Percentiles rank a stretch among this genome's conserved stretches.
These are phyloP conservation scores for Rhizophora apiculata DNA, from an alignment of 345 rosid species.

Conservation along the genomic window DNA sequence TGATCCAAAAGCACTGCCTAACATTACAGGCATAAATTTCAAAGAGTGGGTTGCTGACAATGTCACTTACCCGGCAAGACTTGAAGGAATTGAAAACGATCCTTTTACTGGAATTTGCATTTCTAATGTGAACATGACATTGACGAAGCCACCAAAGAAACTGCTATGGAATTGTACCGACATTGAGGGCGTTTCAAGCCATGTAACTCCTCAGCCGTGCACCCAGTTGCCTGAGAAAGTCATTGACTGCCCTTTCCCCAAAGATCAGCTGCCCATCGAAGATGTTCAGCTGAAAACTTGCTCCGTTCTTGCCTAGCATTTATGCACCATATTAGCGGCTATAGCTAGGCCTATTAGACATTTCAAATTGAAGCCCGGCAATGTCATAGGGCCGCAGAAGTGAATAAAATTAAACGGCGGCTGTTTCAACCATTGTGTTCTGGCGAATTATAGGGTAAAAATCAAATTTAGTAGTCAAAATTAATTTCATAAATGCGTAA, in stretches of 20 bases:
- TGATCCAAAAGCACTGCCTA: constrained; percentile 62
- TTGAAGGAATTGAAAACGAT: constrained; percentile 22
- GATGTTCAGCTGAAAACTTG: constrained; percentile 40
- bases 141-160: constrained; percentile 37
- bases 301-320: neutral
- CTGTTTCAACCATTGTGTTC: too few relatives aligned
- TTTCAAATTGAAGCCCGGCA: too few relatives aligned
- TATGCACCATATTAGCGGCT: too few relatives aligned
- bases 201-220: constrained; percentile 54
- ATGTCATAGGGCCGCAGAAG: too few relatives aligned
- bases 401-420: too few relatives aligned
- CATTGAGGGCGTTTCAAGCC: constrained; percentile 47
- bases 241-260: constrained; percentile 44
- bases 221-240: constrained; percentile 42
- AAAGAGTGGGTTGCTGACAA: constrained; percentile 50
- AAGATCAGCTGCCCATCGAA: constrained; percentile 56
- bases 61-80: constrained; percentile 49
- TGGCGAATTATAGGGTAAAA: too few relatives aligned
- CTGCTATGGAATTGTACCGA: constrained; percentile 65
- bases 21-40: constrained; percentile 47
- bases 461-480: too few relatives aligned
- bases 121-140: constrained; percentile 47
- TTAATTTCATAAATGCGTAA: too few relatives aligned
- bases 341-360: too few relatives aligned
- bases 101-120: constrained; percentile 66